Conservation (phyloP, 2,329 filamentous ascomycete genomes). For the Zopfia rhizophila region DNA sequence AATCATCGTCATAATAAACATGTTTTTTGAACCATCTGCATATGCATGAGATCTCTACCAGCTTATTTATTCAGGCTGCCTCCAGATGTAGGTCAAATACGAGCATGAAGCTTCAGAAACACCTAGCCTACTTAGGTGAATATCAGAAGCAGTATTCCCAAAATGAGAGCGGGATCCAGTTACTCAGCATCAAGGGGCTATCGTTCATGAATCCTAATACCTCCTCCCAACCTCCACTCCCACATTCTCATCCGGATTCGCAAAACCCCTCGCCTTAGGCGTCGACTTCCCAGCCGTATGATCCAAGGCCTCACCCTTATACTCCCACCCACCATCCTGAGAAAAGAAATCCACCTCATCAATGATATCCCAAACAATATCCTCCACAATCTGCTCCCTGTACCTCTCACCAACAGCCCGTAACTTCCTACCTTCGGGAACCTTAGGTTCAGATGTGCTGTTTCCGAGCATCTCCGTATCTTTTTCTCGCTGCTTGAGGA, state of each 20-base stretch:
- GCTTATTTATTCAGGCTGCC: too few species aligned
- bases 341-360: slow-evolving; percentile 94
- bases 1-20: too few species aligned
- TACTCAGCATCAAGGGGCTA: too few species aligned
- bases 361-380: slow-evolving; percentile 90
- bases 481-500: slow-evolving; percentile 54
- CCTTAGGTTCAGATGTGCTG: slow-evolving; percentile 21
- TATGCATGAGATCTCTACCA: too few species aligned
- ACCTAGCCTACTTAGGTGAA: too few species aligned
- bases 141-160: too few species aligned
- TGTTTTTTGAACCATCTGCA: too few species aligned
- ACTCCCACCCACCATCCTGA: slow-evolving; percentile 67
- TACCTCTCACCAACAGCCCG: slow-evolving; percentile 81
- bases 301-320: slow-evolving; percentile 47
- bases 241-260: slow-evolving; percentile 49
- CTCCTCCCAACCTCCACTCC: slow-evolving; percentile 49
- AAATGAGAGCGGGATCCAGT: too few species aligned
- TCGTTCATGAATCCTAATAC: slow-evolving; percentile 41
- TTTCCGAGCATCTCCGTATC: slow-evolving; percentile 43
- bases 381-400: slow-evolving; percentile 92
- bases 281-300: slow-evolving; percentile 46
- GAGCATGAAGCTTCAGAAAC: too few species aligned
- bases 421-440: slow-evolving; percentile 50
- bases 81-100: too few species aligned
- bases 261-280: slow-evolving; percentile 50